Conservation (phyloP, 192 early-diverging fungal genomes). For the Coemansia reversa region DNA sequence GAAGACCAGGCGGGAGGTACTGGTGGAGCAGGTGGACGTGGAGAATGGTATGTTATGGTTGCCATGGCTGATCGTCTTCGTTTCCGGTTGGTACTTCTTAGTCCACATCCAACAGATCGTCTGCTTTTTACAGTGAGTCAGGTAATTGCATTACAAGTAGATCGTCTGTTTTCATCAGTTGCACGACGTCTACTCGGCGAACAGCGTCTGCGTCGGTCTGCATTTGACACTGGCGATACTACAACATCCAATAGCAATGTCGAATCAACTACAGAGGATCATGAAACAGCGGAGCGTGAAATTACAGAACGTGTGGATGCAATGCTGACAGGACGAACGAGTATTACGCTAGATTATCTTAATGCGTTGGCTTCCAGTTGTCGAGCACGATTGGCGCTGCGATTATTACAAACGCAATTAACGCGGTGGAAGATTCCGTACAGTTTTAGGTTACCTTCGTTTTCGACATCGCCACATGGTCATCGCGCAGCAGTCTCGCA, state of each 20-base stretch:
- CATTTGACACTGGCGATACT: slow-evolving; percentile 3
- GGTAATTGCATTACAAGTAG: slow-evolving; percentile 46
- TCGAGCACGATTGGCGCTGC: slow-evolving; percentile 48
- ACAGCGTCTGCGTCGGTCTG: slow-evolving; percentile 8
- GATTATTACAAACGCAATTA: slow-evolving; percentile 47
- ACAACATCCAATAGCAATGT: not conserved
- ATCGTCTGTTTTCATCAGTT: slow-evolving; percentile 49
- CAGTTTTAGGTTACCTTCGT: slow-evolving; percentile 49
- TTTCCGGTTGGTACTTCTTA: slow-evolving; percentile 46
- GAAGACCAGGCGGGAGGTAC: slow-evolving; percentile 23
- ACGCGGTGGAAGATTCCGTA: slow-evolving; percentile 46
- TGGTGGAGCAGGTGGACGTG: slow-evolving; percentile 6
- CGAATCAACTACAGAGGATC: not conserved
- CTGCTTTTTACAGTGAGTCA: slow-evolving; percentile 40
- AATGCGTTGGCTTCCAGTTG: slow-evolving; percentile 47
- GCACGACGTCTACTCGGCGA: slow-evolving; percentile 39
- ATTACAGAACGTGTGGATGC: slow-evolving; percentile 37
- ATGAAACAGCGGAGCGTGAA: slow-evolving; percentile 22
- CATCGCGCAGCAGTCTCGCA: slow-evolving; percentile 48
- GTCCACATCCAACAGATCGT: slow-evolving; percentile 26
- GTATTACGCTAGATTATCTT: slow-evolving; percentile 50
- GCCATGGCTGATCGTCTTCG: slow-evolving; percentile 51
- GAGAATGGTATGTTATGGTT: slow-evolving; percentile 53
- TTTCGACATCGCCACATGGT: slow-evolving; percentile 52
- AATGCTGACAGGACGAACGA: slow-evolving; percentile 47